Base-by-base conservation (phyloP, 192 early-diverging fungal genomes). In the Coemansia sp. region DNA sequence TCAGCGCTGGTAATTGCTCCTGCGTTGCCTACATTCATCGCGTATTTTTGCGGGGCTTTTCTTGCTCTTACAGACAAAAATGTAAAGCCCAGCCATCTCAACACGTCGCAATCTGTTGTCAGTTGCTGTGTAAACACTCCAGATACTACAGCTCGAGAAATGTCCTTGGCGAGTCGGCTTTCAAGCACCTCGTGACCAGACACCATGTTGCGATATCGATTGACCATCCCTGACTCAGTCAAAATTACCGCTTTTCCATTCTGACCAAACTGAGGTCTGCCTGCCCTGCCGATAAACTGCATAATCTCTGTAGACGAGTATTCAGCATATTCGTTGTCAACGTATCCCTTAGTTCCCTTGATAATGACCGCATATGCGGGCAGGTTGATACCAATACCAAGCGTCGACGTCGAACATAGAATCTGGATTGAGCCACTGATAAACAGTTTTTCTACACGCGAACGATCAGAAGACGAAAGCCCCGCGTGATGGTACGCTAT, bases 231-330 rank as follows among this genome's bases (percentile, higher is more conserved):
- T 18, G 33, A 64, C 8, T 79, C 79, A 0, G 90, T 90, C 67
- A 93, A 75, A 57, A 93, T 88, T 9, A 92, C 81, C 2, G 87
- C 91, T n/a, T 81, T 79, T 11, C 90, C 92, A 17, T 61, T 73
- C 22, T 85, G 67, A 17, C 91, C 92, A 84, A 92, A 92, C 79
- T 91, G 87, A 0, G 91, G 90, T 22, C 92, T 67, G 9, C 90
- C 90, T 5, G 90, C 92, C 4, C 92, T 76, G 8, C 92, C 92
- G 39, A 94, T 85, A 86, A 92, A 91, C 77, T 94, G 92, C 67
- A 89, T 65, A 22, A 92, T 65, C 41, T 94, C 91, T 4, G 89
- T 58, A 22, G 87, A 78, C 5, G 84, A 80, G 71, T 90, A 90
- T 65, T 88, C 86, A 0, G 75, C 74, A 34, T 79, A 82, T 12